These are phyloP conservation scores for Cutaneotrichosporon mucoides DNA, from an alignment of 1,284 basidiomycete species.

Conservation along the genomic window DNA sequence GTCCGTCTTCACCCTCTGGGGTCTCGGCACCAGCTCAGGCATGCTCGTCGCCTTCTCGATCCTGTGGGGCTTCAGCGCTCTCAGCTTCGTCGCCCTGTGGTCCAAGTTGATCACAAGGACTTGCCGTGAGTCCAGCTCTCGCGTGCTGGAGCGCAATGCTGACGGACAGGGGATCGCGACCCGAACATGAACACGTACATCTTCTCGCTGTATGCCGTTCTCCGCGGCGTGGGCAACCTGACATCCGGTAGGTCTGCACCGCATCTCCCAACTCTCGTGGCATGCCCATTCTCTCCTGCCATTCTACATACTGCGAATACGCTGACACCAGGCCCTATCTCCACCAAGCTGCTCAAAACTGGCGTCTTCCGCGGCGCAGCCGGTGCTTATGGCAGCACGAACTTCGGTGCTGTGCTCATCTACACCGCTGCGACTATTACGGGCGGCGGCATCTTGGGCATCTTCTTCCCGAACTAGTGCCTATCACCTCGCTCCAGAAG, in stretches of 20 bases:
- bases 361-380: conserved; percentile 25
- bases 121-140: conserved; percentile 12
- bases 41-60: conserved; percentile 31
- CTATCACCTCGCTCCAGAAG: too few relatives aligned
- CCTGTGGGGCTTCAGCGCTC: conserved; percentile 31
- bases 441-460: conserved; percentile 16
- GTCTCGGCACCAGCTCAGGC: conserved; percentile 35
- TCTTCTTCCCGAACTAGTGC: conserved; percentile 17
- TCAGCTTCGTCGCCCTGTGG: conserved; percentile 37
- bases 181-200: conserved; percentile 31
- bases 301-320: conserved; percentile 34
- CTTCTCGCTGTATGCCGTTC: conserved; percentile 41
- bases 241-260: conserved; percentile 21
- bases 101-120: conserved; percentile 33
- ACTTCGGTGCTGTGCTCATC: conserved; percentile 30
- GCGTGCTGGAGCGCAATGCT: background rate
- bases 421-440: conserved; percentile 29
- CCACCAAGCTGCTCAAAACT: conserved; percentile 30
- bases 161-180: conserved; percentile 28
- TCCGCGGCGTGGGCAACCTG: conserved; percentile 47
- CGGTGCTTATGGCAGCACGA: conserved; percentile 41
- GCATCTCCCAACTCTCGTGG: background rate
- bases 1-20: conserved; percentile 46
- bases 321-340: conserved; percentile 38
- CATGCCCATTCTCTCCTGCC: conserved; percentile 27